Base-by-base conservation (phyloP, 2,329 filamentous ascomycete genomes). In the Ophiosphaerella herpotricha region DNA sequence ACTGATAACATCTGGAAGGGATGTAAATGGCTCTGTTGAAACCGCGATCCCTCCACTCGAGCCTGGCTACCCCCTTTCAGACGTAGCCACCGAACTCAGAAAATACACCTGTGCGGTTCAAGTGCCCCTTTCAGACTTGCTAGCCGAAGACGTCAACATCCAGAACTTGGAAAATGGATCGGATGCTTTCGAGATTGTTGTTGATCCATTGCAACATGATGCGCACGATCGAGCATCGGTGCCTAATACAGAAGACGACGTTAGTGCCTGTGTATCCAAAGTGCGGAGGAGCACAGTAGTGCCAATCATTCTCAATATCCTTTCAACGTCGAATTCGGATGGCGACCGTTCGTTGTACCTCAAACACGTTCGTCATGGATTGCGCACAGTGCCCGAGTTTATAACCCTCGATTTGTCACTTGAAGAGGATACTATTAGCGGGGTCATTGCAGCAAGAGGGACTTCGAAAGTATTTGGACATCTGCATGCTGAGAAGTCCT, bases 61-160 rank as follows among this genome's bases (percentile, higher is more conserved):
- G 54, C 83, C 83, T 2, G 83, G 85, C 1, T 88, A 88, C 57
- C 86, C 86, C 0, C 72, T 89, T 1, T 84, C 86, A 2, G 77
- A 80, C 13, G 78, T 87, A 29, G 80, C 82, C 0, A 79, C 83
- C 0, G 82, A 88, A 58, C 76, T 81, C 31, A 80, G 85, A 7
- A 78, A 76, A 9, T 88, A 85, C 59, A 90, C 88, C 0, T 88
- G 87, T 61, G 85, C 87, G 5, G 76, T 88, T 0, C 83, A 84
- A 3, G 76, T 90, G 1, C 79, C 82, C 2, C 70, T 88, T 2
- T 82, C 82, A 0, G 78, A 80, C 13, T 70, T 90, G 2, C 62
- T 86, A 1, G 70, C 77, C 1, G 74, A 76, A 9, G 72, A 79
- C 1, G 61, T 86, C 16, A 82, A 89, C 49, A 79, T 89, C 9